Base-by-base conservation (phyloP, 768 basidiomycete species). In the Boletus rufocinnamomeus region DNA sequence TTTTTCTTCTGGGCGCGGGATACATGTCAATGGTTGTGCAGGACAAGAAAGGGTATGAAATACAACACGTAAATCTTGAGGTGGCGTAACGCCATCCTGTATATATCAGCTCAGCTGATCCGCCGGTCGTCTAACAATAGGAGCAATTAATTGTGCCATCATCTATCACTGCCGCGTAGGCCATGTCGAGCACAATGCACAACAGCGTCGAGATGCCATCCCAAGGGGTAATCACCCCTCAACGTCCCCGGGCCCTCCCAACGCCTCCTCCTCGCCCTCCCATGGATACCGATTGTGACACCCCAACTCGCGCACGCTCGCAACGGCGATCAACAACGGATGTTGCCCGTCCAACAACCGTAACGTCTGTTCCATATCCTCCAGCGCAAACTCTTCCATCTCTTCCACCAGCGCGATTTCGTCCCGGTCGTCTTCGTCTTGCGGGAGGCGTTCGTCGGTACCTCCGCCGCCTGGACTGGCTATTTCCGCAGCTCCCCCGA, bases 371-470 rank as follows among this genome's bases (percentile, higher is more conserved):
- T 74, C 80, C 85, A 92, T 90, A 69, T 91, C 91, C 69, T 91
- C 89, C 62, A 91, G 69, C 63, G 85, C 87, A 66, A 88, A 91
- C 56, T 89, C 89, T 69, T 91, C 91, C 74, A 91, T 86, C 77
- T 93, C 90, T 71, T 93, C 89, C 40, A 89, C 67, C 53, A 91
- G 69, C 69, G 82, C 82, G 63, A 89, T 72, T 61, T 92, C 89
- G 60, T 91, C 88, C 57, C 76, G 75, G 51, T 91, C 88, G 54
- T 84, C 82, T 55, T 77, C 76, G 45, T 59, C 65, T 4, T 30
- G 52, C 2, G n/a, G 54, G 10, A 6, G 17, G 6, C 6, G 49
- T 28, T 11, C 38, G 38, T 30, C 46, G 19, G 44, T 13, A 17
- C 23, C 25, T 19, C 32, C 34, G 6, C 52, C 34, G 25, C 21